These are phyloP conservation scores for Sporothrix variecibatus DNA, from an alignment of 2,329 filamentous ascomycete species.

Conservation along the genomic window DNA sequence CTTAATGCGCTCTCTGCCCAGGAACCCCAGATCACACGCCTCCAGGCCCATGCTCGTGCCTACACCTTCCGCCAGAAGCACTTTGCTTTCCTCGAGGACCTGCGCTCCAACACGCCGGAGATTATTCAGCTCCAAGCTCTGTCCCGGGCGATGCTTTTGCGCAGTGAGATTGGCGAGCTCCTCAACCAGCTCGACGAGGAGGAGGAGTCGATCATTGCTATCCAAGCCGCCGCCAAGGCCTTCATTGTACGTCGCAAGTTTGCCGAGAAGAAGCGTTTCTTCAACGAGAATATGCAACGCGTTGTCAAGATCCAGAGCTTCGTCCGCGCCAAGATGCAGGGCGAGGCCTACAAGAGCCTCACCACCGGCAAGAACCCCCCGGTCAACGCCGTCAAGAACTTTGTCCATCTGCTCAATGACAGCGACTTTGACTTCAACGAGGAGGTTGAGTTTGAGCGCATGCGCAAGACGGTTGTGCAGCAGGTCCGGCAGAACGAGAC, in stretches of 20 bases:
- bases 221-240: slow-evolving; percentile 75
- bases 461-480: slow-evolving; percentile 94
- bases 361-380: slow-evolving; percentile 96
- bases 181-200: slow-evolving; percentile 79
- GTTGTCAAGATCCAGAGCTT: slow-evolving; percentile 99
- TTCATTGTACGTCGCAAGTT: slow-evolving; percentile 74
- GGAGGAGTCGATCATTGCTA: slow-evolving; percentile 71
- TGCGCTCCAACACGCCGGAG: slow-evolving; percentile 67
- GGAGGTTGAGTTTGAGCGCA: slow-evolving; percentile 92
- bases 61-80: slow-evolving; percentile 63
- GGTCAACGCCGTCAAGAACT: slow-evolving; percentile 95
- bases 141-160: slow-evolving; percentile 75
- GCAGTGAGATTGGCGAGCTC: slow-evolving; percentile 71
- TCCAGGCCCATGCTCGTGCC: slow-evolving; percentile 71
- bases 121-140: slow-evolving; percentile 73
- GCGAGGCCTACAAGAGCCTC: slow-evolving; percentile 95
- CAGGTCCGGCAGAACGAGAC: slow-evolving; percentile 97
- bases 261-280: slow-evolving; percentile 82
- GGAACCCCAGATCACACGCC: slow-evolving; percentile 55
- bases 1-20: slow-evolving; percentile 60
- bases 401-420: slow-evolving; percentile 95
- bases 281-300: slow-evolving; percentile 96
- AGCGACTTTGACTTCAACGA: slow-evolving; percentile 99
- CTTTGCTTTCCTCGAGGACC: slow-evolving; percentile 64
- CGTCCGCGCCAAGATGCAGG: slow-evolving; percentile 89